Conservation (phyloP, 768 basidiomycete genomes). For the Lepiota brunneoincarnata region DNA sequence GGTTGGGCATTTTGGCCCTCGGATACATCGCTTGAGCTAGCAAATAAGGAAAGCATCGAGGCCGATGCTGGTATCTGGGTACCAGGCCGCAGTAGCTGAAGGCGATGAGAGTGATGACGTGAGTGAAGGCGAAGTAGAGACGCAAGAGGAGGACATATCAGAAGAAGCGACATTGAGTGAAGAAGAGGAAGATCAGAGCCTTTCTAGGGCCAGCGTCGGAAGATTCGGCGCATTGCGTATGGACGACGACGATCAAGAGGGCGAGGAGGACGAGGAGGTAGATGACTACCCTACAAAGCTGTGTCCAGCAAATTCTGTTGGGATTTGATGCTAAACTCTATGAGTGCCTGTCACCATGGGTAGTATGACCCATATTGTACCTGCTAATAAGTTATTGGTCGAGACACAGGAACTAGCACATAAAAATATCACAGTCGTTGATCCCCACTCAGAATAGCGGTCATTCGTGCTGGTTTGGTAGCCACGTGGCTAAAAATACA, state of each 20-base stretch:
- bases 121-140: slow-evolving; percentile 18
- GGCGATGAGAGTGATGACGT: slow-evolving; percentile 21
- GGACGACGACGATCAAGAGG: slow-evolving; percentile 19
- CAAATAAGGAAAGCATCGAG: slow-evolving; percentile 22
- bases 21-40: slow-evolving; percentile 26
- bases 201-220: slow-evolving; percentile 24
- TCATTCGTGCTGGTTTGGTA: no score
- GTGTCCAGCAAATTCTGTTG: no score
- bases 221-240: slow-evolving; percentile 42
- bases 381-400: no score
- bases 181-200: slow-evolving; percentile 24
- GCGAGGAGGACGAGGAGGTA: slow-evolving; percentile 17
- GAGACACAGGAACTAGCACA: no score
- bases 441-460: no score
- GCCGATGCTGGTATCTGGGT: slow-evolving; percentile 59
- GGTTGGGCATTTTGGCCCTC: slow-evolving; percentile 89
- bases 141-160: slow-evolving; percentile 26
- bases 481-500: background rate
- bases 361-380: no score
- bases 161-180: slow-evolving; percentile 29
- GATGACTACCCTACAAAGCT: slow-evolving; percentile 4
- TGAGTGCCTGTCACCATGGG: no score
- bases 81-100: slow-evolving; percentile 28
- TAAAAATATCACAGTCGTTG: no score
- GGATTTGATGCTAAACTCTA: no score